Base-by-base conservation (phyloP, 225 moss, liverwort and hornwort genomes). In the Pseudoscleropodium purum region DNA sequence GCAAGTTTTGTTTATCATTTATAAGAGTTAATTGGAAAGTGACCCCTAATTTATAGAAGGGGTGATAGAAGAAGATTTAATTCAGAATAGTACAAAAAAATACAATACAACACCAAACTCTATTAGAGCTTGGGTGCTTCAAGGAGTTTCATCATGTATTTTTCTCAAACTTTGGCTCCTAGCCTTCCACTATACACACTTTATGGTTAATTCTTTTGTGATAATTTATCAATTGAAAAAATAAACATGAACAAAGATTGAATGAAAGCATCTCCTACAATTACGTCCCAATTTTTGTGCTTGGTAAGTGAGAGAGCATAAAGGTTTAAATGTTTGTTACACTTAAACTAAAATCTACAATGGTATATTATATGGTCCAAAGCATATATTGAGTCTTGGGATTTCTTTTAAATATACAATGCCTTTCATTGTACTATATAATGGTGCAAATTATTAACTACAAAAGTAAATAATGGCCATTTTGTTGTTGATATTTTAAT, bases 241-340 rank as follows among this genome's bases (percentile, higher is more conserved):
- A 29, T 5, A 3, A 0, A 18, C 30, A 10, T 18, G 2, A 30
- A 18, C 1, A 6, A 0, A 30, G 30, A 18, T 0, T 18, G 0
- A 30, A 18, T 30, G 30, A 30, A 10, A 45, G 3, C 45, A 45
- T 74, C 29, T 73, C 0, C 18, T 45, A 45, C 4, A 45, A 74
- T 29, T 9, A 17, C 27, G 27, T 73, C 3, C 41, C 29, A n/a
- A n/a, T 2, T 45, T 10, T 73, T 73, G 6, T 10, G 6, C 17
- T 73, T 45, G 17, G 2, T 43, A 16, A 5, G 8, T 73, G 3
- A 26, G 26, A 41, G 5, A 43, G 26, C 1, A 15, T 41, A 12
- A 73, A 3, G 26, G 27, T 27, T 73, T 15, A 41, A 15, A 15
- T 43, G 73, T 39, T 70, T 24, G 39, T 24, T 24, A 70, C 14